Evolutionary conservation across 805 yeast species (phyloP).

Genomic region (Komagataella pastoris): DNA sequence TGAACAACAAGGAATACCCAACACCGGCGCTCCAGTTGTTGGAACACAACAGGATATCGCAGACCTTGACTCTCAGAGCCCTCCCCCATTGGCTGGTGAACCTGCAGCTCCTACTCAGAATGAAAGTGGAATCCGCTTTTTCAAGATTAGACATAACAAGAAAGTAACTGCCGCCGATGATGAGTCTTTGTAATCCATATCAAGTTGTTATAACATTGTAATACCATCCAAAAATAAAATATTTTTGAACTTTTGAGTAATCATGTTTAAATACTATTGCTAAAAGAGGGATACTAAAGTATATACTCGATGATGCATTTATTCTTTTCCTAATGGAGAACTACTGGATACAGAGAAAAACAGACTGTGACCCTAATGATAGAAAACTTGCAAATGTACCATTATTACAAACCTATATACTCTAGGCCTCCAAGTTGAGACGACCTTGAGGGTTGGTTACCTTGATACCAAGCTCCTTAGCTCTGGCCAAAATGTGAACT

Average conservation of each 20-base stretch:
- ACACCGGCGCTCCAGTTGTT: constrained; percentile 6
- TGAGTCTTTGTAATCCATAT: constrained; percentile 11
- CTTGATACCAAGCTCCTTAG: constrained; percentile 96
- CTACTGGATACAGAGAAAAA: too few species aligned
- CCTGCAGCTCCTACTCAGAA: constrained; percentile 16
- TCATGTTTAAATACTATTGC: background rate
- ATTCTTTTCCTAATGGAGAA: too few species aligned
- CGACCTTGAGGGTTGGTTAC: constrained; percentile 99
- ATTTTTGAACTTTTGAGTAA: background rate
- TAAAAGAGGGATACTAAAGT: background rate
- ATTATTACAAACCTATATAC: background rate
- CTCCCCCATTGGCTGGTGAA: constrained; percentile 15
- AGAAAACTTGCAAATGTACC: background rate
- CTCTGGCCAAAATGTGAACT: constrained; percentile 89
- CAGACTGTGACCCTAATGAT: background rate
- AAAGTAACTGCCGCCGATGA: constrained; percentile 23
- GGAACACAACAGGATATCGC: background rate
- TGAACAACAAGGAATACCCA: constrained; percentile 5
- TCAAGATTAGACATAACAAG: constrained; percentile 51
- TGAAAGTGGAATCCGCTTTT: constrained; percentile 60
- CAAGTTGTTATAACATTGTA: background rate
- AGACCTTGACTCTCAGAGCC: constrained; percentile 10
- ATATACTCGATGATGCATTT: background rate
- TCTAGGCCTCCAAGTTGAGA: constrained; percentile 90
- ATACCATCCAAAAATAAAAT: background rate